Evolutionary conservation across 179 eudicot genomes (phyloP), one percentile per base, ranked within the genome.

Genomic region (Silene coronaria): DNA sequence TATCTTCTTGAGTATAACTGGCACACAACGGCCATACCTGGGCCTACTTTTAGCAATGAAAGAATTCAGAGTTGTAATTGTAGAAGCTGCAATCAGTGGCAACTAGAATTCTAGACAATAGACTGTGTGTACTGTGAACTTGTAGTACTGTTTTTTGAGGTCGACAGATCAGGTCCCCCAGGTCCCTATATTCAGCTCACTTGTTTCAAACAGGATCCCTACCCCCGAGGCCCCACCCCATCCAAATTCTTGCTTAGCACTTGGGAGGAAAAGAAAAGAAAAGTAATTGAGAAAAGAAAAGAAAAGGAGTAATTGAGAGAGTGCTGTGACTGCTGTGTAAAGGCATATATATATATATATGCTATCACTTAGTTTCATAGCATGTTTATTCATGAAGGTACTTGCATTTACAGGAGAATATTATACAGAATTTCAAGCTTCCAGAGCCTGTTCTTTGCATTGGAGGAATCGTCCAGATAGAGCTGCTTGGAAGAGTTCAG

Each of bases 401-500:
- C 70, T 77, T 67, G 21, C 34, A 63, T 61, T 68, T 77, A 79
- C 90, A 94, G 98, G 89, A 86, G 22, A 88, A 81, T 76, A 10
- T 75, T 22, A 73, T 90, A 83, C 98, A 89, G 78, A 83, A 67
- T 53, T 94, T 91, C 85, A 85, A 83, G 90, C 86, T 94, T 64
- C 94, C 96, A 4, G 87, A 90, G 64, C 96, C 92, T 32, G 88
- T 88, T 71, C 87, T 91, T 65, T 94, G 96, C 81, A 77, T 94
- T 24, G 98, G 96, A 60, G 98, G 98, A 58, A 84, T 79, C 66
- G 32, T 94, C 80, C 93, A 87, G 87, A 80, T 94, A 77, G 98
- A 94, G 85, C 82, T 94, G 76, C 82, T 89, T 75, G 96, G 97
- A 53, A 85, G 94, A 78, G 88, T 88, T 84, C 94, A 94, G 83